Evolutionary conservation across 441 rosid species (phyloP), one percentile per base, ranked within the genome.

Genomic region (Sinapis alba): DNA sequence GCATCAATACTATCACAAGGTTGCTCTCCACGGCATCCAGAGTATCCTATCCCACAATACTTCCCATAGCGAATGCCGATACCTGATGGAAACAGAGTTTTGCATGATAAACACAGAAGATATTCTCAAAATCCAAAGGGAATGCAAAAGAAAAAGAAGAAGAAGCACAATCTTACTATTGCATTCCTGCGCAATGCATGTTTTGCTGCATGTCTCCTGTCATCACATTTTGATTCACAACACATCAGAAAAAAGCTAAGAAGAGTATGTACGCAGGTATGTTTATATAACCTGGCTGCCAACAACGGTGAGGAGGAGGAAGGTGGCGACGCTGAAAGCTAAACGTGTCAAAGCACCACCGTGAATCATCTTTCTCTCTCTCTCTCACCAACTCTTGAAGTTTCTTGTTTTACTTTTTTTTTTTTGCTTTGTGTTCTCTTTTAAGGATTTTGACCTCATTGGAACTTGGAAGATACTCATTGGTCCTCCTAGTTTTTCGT

Each of bases 1-100:
- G 86, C 87, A 34, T 92, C 97, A 41, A 94, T 96, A 12, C 82
- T 92, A 69, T 94, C 95, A 32, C 97, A 92, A 19, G 97, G 89
- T 62, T 21, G 78, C 82, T 90, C 93, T 18, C 93, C 90, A 0
- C 86, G 89, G 59, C 95, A 92, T 70, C 97, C 93, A 57, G 84
- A 89, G 75, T 90, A 87, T 10, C 93, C 69, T 3, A 94, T 77
- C 36, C 98, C 97, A 50, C 97, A 92, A 38, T 92, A 92, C 83
- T 90, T 94, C 1, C 93, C 97, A 73, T 94, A 92, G 51, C 98
- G 57, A 75, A 75, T 11, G 12, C 24, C 19, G n/a, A 69, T 0
- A 41, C 3, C 59, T 75, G 59, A 23, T 27, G 26, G 13, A 32
- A 53, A 36, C 47, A 69, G 2, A 61, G 23, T 34, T 20, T 65